Evolutionary conservation across 2,329 filamentous ascomycete genomes (phyloP).

Genomic region (Nigrograna mackinnonii): DNA sequence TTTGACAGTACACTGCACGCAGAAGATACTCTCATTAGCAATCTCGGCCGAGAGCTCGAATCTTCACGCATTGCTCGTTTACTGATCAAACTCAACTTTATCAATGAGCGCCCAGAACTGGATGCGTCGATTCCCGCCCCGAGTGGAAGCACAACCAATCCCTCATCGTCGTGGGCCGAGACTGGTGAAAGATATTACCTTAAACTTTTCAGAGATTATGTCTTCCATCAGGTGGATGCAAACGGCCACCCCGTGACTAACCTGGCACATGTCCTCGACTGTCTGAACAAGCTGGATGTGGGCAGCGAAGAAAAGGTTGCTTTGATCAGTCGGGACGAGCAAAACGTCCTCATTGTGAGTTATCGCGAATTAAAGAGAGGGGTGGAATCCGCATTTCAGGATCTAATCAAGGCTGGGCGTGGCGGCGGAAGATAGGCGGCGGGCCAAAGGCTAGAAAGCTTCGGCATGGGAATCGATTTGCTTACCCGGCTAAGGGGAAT

Average conservation of each 20-base stretch:
- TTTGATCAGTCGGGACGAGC: constrained; percentile 85
- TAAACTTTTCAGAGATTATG: constrained; percentile 94
- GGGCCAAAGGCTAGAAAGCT: too few species aligned
- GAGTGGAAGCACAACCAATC: constrained; percentile 26
- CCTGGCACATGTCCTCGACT: constrained; percentile 82
- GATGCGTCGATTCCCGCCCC: constrained; percentile 64
- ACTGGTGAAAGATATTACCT: constrained; percentile 90
- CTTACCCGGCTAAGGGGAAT: too few species aligned
- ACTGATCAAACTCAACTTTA: constrained; percentile 78
- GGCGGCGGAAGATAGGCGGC: constrained; percentile 5
- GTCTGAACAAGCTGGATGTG: constrained; percentile 90
- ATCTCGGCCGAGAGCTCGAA: constrained; percentile 81
- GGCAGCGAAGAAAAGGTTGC: constrained; percentile 85
- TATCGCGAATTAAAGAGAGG: constrained; percentile 83
- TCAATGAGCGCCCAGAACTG: constrained; percentile 89
- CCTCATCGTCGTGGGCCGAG: constrained; percentile 73
- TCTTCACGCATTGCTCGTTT: constrained; percentile 85
- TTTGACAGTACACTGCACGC: constrained; percentile 81
- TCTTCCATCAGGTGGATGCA: constrained; percentile 92
- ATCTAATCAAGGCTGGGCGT: constrained; percentile 47
- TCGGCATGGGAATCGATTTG: too few species aligned
- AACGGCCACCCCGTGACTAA: constrained; percentile 83
- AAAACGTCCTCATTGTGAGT: constrained; percentile 83
- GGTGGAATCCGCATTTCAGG: constrained; percentile 64
- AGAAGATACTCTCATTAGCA: constrained; percentile 72